Percentiles rank a stretch among this genome's conserved stretches.
These are phyloP conservation scores for Sistotremastrum suecicum DNA, from an alignment of 768 basidiomycete genomes.

Conservation along the genomic window DNA sequence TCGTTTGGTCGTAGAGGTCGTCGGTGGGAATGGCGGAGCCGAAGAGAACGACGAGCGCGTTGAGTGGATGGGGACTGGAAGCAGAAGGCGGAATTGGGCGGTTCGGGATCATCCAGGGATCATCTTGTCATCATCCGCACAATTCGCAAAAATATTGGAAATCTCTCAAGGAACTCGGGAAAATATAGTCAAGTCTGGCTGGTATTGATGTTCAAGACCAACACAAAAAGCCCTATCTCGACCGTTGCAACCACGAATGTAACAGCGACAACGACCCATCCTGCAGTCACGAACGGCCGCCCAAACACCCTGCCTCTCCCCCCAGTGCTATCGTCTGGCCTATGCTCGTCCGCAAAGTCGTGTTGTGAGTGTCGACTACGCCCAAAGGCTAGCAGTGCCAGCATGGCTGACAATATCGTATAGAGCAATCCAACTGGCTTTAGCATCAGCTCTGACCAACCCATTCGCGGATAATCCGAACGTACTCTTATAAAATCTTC, in stretches of 20 bases:
- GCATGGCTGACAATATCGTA: slow-evolving; percentile 30
- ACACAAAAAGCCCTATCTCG: slow-evolving; percentile 50
- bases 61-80: too few relatives aligned
- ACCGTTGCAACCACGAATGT: slow-evolving; percentile 44
- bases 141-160: too few relatives aligned
- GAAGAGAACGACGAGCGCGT: too few relatives aligned
- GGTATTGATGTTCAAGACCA: slow-evolving; percentile 29
- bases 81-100: too few relatives aligned
- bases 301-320: slow-evolving; percentile 47
- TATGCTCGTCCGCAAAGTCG: slow-evolving; percentile 59
- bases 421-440: not conserved
- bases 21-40: too few relatives aligned
- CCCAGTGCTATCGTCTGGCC: slow-evolving; percentile 49
- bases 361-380: slow-evolving; percentile 55
- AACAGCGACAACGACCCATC: slow-evolving; percentile 56
- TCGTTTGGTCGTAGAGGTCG: too few relatives aligned
- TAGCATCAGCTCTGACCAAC: not conserved
- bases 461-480: too few relatives aligned
- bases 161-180: too few relatives aligned
- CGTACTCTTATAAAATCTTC: slow-evolving; percentile 58
- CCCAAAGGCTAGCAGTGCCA: slow-evolving; percentile 44
- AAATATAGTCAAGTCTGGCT: too few relatives aligned
- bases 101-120: too few relatives aligned
- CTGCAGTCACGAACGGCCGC: slow-evolving; percentile 66
- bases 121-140: too few relatives aligned